These are phyloP conservation scores for Chytriomyces confervae DNA, from an alignment of 192 early-diverging fungal genomes.

Conservation along the genomic window DNA sequence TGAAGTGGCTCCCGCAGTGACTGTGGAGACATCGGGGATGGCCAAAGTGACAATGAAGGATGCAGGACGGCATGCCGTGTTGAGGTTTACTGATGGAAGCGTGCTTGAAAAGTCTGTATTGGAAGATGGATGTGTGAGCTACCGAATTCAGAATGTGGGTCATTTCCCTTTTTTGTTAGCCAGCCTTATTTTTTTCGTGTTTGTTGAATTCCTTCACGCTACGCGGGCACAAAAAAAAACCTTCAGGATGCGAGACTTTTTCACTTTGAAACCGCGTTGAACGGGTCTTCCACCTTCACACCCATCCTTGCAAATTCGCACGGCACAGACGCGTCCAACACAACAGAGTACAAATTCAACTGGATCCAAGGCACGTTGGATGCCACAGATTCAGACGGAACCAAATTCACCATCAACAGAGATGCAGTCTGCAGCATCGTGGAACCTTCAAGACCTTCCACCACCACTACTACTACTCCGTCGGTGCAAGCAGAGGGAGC, in stretches of 20 bases:
- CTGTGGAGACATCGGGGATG: not conserved
- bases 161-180: not conserved
- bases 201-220: not conserved
- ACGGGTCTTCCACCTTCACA: not conserved
- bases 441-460: not conserved
- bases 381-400: constrained; percentile 25
- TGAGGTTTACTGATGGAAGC: constrained; percentile 23
- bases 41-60: constrained; percentile 16
- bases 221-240: not conserved
- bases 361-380: constrained; percentile 43
- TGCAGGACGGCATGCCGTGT: not conserved
- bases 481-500: not conserved
- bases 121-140: not conserved
- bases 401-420: constrained; percentile 15
- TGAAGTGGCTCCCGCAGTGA: not conserved
- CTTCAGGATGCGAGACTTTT: constrained; percentile 15
- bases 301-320: not conserved
- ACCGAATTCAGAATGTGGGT: not conserved
- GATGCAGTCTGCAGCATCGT: constrained; percentile 4
- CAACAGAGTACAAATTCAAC: constrained; percentile 32
- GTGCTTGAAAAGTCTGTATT: not conserved
- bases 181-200: not conserved
- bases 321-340: not conserved
- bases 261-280: constrained; percentile 12
- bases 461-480: not conserved